Conservation (phyloP, 805 yeast species). For the Zygosaccharomyces rouxii region DNA sequence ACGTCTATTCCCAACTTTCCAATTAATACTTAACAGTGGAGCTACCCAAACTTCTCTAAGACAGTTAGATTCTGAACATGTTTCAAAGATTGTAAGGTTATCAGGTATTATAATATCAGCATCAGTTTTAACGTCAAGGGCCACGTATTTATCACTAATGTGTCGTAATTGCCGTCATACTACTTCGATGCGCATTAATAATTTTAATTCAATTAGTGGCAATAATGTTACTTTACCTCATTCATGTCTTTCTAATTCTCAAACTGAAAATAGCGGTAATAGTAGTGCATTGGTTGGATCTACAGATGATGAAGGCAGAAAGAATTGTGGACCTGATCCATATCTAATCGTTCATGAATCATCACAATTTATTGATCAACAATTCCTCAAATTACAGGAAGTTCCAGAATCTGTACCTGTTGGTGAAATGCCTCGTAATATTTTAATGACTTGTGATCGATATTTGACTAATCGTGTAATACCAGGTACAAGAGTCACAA, state of each 20-base stretch:
- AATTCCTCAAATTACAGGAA: conserved; percentile 87
- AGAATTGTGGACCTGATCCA: conserved; percentile 83
- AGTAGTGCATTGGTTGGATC: conserved; percentile 15
- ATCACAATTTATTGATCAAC: conserved; percentile 92
- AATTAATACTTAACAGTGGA: conserved; percentile 68
- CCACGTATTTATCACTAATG: conserved; percentile 75
- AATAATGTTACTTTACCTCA: conserved; percentile 32
- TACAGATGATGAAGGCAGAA: conserved; percentile 24
- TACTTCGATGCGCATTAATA: conserved; percentile 46
- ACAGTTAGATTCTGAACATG: conserved; percentile 78
- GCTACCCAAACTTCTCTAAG: conserved; percentile 72
- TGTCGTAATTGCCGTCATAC: conserved; percentile 88
- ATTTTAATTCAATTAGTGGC: conserved; percentile 34
- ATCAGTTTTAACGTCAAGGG: conserved; percentile 81
- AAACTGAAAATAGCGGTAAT: conserved; percentile 8
- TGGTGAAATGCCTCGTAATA: conserved; percentile 97
- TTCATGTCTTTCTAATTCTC: conserved; percentile 30
- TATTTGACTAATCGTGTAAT: conserved; percentile 84
- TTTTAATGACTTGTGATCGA: conserved; percentile 81
- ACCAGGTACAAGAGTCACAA: conserved; percentile 92
- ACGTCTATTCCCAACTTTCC: conserved; percentile 71
- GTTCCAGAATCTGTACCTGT: conserved; percentile 99
- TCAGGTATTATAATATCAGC: conserved; percentile 93
- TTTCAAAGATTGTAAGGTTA: conserved; percentile 82
- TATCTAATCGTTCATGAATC: conserved; percentile 90